A percentile compares a stretch with the other conserved stretches of the same genome.
Evolutionary conservation across 768 basidiomycete genomes (phyloP).

Genomic region (Suillus hirtellus): DNA sequence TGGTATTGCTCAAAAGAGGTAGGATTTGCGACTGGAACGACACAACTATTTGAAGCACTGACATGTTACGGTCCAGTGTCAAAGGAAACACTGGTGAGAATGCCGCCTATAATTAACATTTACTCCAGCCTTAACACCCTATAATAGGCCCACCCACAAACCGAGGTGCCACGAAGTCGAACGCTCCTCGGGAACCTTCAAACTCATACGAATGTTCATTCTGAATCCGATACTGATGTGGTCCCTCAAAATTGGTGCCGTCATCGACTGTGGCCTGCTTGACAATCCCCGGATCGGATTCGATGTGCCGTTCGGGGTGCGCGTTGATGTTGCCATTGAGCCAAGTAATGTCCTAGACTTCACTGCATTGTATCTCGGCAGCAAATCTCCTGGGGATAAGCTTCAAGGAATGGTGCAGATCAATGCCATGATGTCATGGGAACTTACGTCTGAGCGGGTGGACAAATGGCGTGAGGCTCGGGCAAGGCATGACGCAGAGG

Average conservation of each 20-base stretch:
- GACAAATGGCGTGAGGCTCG: neutral
- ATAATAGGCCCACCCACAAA: neutral
- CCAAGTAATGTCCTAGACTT: neutral
- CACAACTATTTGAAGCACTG: neutral
- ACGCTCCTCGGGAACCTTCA: neutral
- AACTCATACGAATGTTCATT: neutral
- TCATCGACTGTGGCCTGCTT: neutral
- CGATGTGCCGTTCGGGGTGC: neutral
- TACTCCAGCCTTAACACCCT: neutral
- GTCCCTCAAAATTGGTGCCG: neutral
- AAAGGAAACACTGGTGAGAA: neutral
- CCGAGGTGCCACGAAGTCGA: neutral
- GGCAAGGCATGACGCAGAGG: neutral
- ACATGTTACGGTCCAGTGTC: neutral
- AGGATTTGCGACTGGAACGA: neutral
- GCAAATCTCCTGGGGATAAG: neutral
- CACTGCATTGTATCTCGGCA: neutral
- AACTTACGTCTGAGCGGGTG: neutral
- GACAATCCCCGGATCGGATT: neutral
- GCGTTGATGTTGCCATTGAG: neutral
- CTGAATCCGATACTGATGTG: neutral
- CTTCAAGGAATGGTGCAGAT: neutral
- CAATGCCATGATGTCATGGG: neutral
- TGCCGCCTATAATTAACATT: neutral
- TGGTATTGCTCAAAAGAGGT: conserved; percentile 4